phyloP scores from a whole-genome alignment of 2,329 filamentous ascomycete species.

The Aspergillus versicolor region DNA sequence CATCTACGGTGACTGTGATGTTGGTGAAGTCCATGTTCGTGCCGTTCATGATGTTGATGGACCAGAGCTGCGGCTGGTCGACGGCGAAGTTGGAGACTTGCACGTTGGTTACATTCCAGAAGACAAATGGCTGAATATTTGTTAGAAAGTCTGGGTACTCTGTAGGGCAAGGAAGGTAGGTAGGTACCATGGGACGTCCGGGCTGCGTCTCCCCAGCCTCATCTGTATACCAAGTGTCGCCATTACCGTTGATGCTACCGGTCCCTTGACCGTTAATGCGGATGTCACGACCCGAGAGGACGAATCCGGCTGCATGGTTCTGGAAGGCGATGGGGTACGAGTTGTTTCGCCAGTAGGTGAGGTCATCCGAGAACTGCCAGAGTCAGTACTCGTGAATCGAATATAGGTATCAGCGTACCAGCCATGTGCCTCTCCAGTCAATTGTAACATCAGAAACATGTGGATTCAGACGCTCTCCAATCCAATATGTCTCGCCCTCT shows the following conservation, averaged over 20 bases:
- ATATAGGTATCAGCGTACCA: slow-evolving; percentile 29
- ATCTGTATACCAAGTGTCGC: slow-evolving; percentile 54
- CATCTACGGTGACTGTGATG: slow-evolving; percentile 53
- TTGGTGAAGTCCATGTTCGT: slow-evolving; percentile 54
- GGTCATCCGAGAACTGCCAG: slow-evolving; percentile 48
- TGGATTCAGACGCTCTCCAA: slow-evolving; percentile 51
- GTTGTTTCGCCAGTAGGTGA: slow-evolving; percentile 57
- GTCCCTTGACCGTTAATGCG: slow-evolving; percentile 53
- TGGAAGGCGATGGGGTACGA: slow-evolving; percentile 56
- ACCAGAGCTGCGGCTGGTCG: slow-evolving; percentile 54
- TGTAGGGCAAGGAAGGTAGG: too few species aligned
- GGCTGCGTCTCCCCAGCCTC: slow-evolving; percentile 49
- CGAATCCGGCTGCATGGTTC: slow-evolving; percentile 55
- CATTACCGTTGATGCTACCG: slow-evolving; percentile 56
- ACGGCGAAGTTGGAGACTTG: slow-evolving; percentile 54
- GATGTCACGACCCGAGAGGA: slow-evolving; percentile 52
- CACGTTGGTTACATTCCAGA: slow-evolving; percentile 59
- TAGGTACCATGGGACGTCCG: slow-evolving; percentile 49
- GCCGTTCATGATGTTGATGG: slow-evolving; percentile 59
- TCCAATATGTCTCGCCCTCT: slow-evolving; percentile 51
- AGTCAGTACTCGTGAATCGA: neutral
- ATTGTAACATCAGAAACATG: slow-evolving; percentile 51
- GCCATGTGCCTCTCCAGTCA: slow-evolving; percentile 55
- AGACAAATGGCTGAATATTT: slow-evolving; percentile 49
- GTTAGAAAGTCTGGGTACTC: neutral